phyloP scores from a whole-genome alignment of 2,329 filamentous ascomycete species.

The Neofusicoccum cordaticola region DNA sequence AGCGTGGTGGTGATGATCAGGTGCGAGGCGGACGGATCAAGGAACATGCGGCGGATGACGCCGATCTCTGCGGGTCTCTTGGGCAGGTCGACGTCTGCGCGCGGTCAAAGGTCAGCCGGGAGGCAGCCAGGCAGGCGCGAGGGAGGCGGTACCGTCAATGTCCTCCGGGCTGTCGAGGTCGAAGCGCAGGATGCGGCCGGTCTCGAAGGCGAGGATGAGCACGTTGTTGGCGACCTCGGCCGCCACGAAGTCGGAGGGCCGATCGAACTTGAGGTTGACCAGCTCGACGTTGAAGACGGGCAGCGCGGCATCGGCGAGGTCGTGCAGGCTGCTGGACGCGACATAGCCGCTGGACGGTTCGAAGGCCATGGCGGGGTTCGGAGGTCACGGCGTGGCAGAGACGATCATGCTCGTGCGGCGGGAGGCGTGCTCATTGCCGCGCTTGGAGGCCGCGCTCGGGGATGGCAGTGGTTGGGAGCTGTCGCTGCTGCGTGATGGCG shows the following conservation, averaged over 20 bases:
- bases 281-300: constrained; percentile 94
- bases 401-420: background rate
- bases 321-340: constrained; percentile 61
- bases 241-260: constrained; percentile 92
- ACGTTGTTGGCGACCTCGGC: constrained; percentile 98
- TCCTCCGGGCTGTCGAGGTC: constrained; percentile 91
- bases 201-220: constrained; percentile 85
- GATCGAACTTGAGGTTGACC: constrained; percentile 89
- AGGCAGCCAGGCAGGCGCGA: background rate
- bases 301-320: constrained; percentile 60
- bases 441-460: background rate
- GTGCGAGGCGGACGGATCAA: constrained; percentile 94
- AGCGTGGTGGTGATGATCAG: constrained; percentile 86
- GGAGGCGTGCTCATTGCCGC: background rate
- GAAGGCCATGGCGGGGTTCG: constrained; percentile 58
- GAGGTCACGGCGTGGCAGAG: background rate
- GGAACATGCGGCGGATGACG: constrained; percentile 91
- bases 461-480: background rate
- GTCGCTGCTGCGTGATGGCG: background rate
- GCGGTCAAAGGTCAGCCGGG: background rate
- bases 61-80: constrained; percentile 90
- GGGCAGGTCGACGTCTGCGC: constrained; percentile 87
- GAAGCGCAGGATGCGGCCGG: constrained; percentile 88
- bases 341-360: constrained; percentile 70
- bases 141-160: constrained; percentile 61